Conservation (phyloP, 106 monocot genomes). For the Phalaenopsis aphrodite region DNA sequence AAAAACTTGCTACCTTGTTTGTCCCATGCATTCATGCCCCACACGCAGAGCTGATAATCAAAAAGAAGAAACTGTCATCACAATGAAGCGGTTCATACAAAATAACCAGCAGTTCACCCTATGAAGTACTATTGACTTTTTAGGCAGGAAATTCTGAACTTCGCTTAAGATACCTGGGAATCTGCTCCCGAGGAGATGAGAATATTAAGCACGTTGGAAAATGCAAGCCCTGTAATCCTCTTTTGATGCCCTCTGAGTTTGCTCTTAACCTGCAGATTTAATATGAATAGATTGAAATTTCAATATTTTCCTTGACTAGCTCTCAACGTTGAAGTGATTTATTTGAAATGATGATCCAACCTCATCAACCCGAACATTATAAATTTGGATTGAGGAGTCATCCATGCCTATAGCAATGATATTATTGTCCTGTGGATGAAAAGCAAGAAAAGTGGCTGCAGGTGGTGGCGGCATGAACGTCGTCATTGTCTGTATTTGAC, state of each 20-base stretch:
- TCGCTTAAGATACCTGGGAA: conserved; percentile 37
- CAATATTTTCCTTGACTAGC: neutral
- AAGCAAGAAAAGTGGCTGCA: conserved; percentile 61
- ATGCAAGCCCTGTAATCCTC: conserved; percentile 64
- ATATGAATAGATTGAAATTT: neutral
- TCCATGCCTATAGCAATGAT: conserved; percentile 73
- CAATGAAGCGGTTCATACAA: neutral
- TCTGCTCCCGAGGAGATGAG: conserved; percentile 76
- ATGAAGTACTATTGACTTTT: neutral
- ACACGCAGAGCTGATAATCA: conserved; percentile 28
- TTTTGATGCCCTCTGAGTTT: conserved; percentile 65
- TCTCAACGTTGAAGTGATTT: neutral
- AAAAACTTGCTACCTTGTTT: conserved; percentile 22
- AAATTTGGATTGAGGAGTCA: conserved; percentile 63
- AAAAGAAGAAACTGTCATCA: neutral
- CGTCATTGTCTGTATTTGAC: conserved; percentile 43
- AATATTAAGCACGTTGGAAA: conserved; percentile 42
- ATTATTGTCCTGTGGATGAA: conserved; percentile 70
- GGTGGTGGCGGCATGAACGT: conserved; percentile 68
- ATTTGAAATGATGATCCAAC: conserved; percentile 12
- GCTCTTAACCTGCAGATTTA: conserved; percentile 43
- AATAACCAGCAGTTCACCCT: too few species aligned
- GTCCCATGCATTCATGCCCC: conserved; percentile 32
- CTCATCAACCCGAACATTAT: conserved; percentile 59
- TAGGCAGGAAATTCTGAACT: neutral